phyloP scores from a whole-genome alignment of 768 basidiomycete genomes.

The Tricholoma sp. region DNA sequence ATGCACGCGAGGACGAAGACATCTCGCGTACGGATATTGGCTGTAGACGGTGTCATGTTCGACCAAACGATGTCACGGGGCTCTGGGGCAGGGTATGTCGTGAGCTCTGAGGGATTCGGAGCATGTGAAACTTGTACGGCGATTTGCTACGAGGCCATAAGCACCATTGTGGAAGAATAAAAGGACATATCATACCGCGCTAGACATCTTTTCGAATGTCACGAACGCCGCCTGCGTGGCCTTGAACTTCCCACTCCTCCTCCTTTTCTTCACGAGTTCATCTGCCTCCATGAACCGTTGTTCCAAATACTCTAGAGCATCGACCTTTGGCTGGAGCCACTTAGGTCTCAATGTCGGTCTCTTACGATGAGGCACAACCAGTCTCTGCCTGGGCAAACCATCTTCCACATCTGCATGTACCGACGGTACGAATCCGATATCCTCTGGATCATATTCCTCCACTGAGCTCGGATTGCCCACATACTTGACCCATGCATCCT shows the following conservation, averaged over 20 bases:
- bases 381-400: conserved; percentile 42
- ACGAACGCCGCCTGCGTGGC: conserved; percentile 88
- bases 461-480: conserved; percentile 92
- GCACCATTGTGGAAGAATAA: background rate
- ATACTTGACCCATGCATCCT: conserved; percentile 83
- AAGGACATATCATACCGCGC: conserved; percentile 55
- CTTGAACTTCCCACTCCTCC: conserved; percentile 69
- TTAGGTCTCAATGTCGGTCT: conserved; percentile 73
- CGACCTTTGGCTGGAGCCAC: conserved; percentile 76
- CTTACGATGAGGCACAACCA: conserved; percentile 70
- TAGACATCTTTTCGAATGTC: conserved; percentile 94
- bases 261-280: conserved; percentile 71
- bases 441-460: conserved; percentile 74
- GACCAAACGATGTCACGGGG: conserved; percentile 96
- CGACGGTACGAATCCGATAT: conserved; percentile 39
- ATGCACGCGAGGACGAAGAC: conserved; percentile 67
- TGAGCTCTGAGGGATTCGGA: conserved; percentile 56
- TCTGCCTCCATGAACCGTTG: conserved; percentile 75
- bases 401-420: conserved; percentile 52
- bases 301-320: conserved; percentile 88
- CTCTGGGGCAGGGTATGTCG: conserved; percentile 81
- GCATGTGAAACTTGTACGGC: conserved; percentile 83
- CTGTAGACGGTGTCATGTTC: conserved; percentile 68
- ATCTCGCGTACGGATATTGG: conserved; percentile 60
- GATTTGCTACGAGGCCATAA: conserved; percentile 54